phyloP scores from a whole-genome alignment of 2,329 filamentous ascomycete species.

The Fonsecaea pugnacius region DNA sequence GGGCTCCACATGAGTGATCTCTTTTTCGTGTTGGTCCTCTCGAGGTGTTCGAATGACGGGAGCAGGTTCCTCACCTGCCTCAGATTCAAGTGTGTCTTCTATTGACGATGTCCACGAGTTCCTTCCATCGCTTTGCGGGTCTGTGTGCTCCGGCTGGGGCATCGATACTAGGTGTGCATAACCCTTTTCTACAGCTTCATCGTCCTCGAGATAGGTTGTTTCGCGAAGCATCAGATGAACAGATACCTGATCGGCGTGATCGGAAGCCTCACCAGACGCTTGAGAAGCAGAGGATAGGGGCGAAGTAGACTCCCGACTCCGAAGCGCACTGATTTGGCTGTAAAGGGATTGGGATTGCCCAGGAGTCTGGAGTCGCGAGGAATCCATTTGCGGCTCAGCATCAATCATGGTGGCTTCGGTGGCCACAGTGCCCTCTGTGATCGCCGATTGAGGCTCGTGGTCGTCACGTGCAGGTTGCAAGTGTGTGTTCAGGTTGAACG shows the following conservation, averaged over 20 bases:
- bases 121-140: slow-evolving; percentile 31
- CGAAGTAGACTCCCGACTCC: slow-evolving; percentile 50
- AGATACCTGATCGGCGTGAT: slow-evolving; percentile 58
- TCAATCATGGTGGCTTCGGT: slow-evolving; percentile 69
- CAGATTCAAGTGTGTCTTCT: slow-evolving; percentile 26
- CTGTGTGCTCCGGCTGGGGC: slow-evolving; percentile 23
- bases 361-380: slow-evolving; percentile 43
- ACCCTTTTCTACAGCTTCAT: slow-evolving; percentile 44
- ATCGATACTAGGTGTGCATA: slow-evolving; percentile 40
- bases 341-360: slow-evolving; percentile 52
- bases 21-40: slow-evolving; percentile 4
- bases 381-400: slow-evolving; percentile 69
- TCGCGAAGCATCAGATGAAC: slow-evolving; percentile 61
- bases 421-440: slow-evolving; percentile 63
- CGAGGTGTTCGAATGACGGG: neutral
- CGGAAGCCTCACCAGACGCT: slow-evolving; percentile 45
- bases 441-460: slow-evolving; percentile 48
- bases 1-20: slow-evolving; percentile 8
- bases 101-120: slow-evolving; percentile 38
- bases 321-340: slow-evolving; percentile 55
- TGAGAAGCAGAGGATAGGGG: slow-evolving; percentile 44
- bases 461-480: slow-evolving; percentile 22
- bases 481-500: slow-evolving; percentile 33
- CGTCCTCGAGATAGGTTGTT: slow-evolving; percentile 49
- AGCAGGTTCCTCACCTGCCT: slow-evolving; percentile 1